Evolutionary conservation across 1,139 yeast genomes (phyloP).

Genomic region (Hemisphaericaspora subhashii): DNA sequence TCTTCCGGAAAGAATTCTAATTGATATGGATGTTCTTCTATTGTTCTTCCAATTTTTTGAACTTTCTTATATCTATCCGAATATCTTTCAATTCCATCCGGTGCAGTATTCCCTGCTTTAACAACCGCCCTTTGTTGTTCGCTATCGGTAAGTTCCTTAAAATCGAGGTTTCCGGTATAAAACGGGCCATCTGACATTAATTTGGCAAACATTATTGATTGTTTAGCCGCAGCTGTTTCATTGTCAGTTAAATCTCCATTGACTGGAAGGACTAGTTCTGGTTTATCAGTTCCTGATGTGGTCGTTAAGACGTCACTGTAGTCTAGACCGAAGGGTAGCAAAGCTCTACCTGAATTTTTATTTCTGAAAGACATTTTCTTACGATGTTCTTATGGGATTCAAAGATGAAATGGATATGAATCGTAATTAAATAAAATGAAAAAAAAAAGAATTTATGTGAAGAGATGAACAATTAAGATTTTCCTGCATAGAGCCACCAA

Average conservation of each 20-base stretch:
- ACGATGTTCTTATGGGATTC: no score
- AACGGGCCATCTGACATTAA: conserved; percentile 75
- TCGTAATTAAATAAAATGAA: no score
- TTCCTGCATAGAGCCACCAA: no score
- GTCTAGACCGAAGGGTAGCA: conserved; percentile 69
- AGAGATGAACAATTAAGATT: no score
- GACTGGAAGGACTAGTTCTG: conserved; percentile 58
- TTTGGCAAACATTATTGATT: conserved; percentile 57
- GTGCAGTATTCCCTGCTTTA: conserved; percentile 17
- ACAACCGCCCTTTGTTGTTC: conserved; percentile 1
- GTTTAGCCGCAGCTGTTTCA: conserved; percentile 66
- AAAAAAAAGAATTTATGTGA: no score
- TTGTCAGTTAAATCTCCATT: conserved; percentile 57
- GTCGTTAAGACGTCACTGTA: conserved; percentile 53
- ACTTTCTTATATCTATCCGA: conserved; percentile 73
- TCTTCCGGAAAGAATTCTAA: conserved; percentile 77
- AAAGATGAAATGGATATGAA: neutral
- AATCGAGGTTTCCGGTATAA: conserved; percentile 56
- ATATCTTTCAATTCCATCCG: conserved; percentile 69
- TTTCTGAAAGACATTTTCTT: conserved; percentile 26
- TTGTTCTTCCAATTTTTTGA: conserved; percentile 72
- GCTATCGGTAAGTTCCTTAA: conserved; percentile 15
- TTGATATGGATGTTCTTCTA: conserved; percentile 81
- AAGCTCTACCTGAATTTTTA: conserved; percentile 26
- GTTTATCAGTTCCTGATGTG: conserved; percentile 33